These are phyloP conservation scores for Oryza coarctata DNA, from an alignment of 176 grass and related monocot species.

Conservation along the genomic window DNA sequence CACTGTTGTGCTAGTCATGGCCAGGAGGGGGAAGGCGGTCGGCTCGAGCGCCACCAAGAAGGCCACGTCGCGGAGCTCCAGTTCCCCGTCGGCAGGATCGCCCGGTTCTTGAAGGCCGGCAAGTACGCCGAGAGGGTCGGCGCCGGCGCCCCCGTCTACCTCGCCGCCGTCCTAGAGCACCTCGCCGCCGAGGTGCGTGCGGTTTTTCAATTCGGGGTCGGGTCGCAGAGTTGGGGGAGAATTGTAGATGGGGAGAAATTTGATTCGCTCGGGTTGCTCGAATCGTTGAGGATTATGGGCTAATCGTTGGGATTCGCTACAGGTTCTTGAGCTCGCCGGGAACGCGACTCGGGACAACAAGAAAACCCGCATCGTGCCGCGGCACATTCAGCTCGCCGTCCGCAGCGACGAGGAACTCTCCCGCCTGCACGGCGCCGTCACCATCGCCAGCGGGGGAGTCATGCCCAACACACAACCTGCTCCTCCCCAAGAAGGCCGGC, in stretches of 20 bases:
- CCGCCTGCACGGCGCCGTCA: constrained; percentile 81
- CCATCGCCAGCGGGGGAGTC: constrained; percentile 90
- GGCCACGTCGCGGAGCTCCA: constrained; percentile 80
- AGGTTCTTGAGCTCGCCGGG: constrained; percentile 90
- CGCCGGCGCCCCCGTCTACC: constrained; percentile 90
- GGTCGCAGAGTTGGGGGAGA: neutral
- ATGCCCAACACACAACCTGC: constrained; percentile 99
- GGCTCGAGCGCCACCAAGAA: constrained; percentile 78
- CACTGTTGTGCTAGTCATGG: constrained; percentile 53
- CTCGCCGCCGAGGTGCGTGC: constrained; percentile 79
- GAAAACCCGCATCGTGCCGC: constrained; percentile 94
- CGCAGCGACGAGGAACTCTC: constrained; percentile 96
- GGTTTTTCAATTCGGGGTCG: neutral
- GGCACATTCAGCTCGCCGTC: constrained; percentile 96
- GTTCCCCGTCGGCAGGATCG: constrained; percentile 95
- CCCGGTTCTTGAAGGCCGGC: constrained; percentile 87
- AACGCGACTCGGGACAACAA: constrained; percentile 97
- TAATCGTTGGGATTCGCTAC: neutral
- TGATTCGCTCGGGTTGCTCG: rapidly evolving
- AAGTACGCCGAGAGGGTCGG: constrained; percentile 97
- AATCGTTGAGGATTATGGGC: neutral
- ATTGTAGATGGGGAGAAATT: neutral
- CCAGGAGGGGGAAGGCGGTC: constrained; percentile 87
- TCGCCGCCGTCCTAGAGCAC: constrained; percentile 98
- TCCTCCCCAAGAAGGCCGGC: constrained; percentile 87